Base-by-base conservation (phyloP, 2,329 filamentous ascomycete genomes). In the Claviceps paspali region DNA sequence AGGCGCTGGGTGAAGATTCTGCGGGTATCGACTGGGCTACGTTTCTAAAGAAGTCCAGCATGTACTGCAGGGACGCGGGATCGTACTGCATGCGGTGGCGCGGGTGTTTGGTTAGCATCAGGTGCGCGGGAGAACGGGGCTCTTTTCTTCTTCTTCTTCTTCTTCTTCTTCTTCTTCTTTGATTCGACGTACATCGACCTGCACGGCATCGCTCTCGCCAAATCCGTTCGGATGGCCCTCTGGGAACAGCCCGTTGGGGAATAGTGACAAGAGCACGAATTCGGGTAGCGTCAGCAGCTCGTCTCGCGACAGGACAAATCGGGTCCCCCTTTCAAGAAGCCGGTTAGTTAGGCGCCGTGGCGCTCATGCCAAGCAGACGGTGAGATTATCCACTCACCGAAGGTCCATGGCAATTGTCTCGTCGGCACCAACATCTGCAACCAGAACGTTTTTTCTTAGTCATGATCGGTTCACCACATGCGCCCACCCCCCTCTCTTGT, bases 11-110 rank as follows among this genome's bases (percentile, higher is more conserved):
- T 36, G 82, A 83, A 22, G 73, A 64, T 44, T 83, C 76, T 29
- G 75, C 71, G 8, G 84, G 85, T 47, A 98, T 96, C n/a, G 87
- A 91, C 60, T 95, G 86, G 38, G 91, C 91, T 45, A 98, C 88
- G 47, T 79, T 79, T 46, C 91, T 82, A 67, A 98, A 98, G 62
- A 98, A 98, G 52, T 95, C 88, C 46, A 98, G 75, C 91, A 98
- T 98, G 64, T 96, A 98, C 62, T 96, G 86, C 38, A 98, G 74
- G 33, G 88, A 96, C 37, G 79, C 79, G 18, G 91, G 88, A 60
- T 98, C 91, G 64, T 96, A 98, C 91, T 98, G 64, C 49, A 28
- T 14, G 12, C 3, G 11, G 6, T 15, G 12, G 12, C 3, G 11
- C 5, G n/a, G 12, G 11, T 6, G 18, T 18, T 14, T 22, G 24